A percentile compares a stretch with the other conserved stretches of the same genome.
These are phyloP conservation scores for Cutaneotrichosporon cavernicola DNA, from an alignment of 1,284 basidiomycete genomes.

Conservation along the genomic window DNA sequence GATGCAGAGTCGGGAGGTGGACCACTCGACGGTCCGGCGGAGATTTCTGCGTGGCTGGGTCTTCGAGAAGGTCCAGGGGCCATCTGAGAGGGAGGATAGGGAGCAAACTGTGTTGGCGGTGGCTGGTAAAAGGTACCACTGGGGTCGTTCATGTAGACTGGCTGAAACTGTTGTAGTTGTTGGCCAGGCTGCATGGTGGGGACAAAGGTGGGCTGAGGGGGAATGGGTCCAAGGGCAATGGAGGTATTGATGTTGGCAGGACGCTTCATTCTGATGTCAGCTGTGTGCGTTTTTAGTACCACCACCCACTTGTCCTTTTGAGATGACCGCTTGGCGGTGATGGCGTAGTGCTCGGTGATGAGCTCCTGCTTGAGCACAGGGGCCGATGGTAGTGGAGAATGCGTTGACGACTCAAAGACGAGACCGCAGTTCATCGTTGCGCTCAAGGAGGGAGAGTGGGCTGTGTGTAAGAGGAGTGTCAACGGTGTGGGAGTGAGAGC, in stretches of 20 bases:
- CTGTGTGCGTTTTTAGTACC: neutral
- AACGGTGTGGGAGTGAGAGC: neutral
- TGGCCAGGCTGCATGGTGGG: conserved; percentile 2
- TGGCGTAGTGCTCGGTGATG: conserved; percentile 30
- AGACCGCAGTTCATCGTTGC: conserved; percentile 29
- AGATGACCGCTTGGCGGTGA: conserved; percentile 25
- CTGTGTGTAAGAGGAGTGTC: conserved; percentile 3
- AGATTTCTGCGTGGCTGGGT: conserved; percentile 5
- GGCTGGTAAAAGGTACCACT: conserved; percentile 9
- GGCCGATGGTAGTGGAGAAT: conserved; percentile 20
- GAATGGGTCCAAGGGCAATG: conserved; percentile 8
- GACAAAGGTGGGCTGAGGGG: conserved; percentile 1
- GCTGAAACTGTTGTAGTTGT: conserved; percentile 9
- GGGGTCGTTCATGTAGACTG: conserved; percentile 3
- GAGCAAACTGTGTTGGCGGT: neutral
- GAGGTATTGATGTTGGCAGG: conserved; percentile 19
- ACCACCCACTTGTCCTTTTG: conserved; percentile 24
- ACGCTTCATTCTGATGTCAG: conserved; percentile 22
- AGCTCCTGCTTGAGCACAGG: conserved; percentile 30
- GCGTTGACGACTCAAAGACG: conserved; percentile 24
- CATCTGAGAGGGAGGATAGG: conserved; percentile 11
- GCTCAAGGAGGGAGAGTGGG: neutral
- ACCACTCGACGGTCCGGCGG: neutral
- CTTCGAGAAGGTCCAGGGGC: conserved; percentile 18
- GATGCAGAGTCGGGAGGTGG: conserved; percentile 1